Evolutionary conservation across 2,329 filamentous ascomycete genomes (phyloP).

Genomic region (Penicillium sp.): DNA sequence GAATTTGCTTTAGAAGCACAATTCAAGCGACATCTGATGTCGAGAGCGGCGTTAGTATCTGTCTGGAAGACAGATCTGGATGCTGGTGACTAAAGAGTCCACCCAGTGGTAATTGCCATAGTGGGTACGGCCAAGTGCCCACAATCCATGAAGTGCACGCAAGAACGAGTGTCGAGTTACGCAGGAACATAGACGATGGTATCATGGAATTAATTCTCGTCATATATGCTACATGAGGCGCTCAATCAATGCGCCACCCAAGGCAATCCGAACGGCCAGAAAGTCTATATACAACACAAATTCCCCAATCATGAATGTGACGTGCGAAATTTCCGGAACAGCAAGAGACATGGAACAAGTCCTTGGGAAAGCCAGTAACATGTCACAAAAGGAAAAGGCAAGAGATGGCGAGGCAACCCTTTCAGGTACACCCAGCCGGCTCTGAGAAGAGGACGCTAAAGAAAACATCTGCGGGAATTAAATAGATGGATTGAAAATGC

Average conservation of each 20-base stretch:
- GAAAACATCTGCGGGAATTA: slow-evolving; percentile 22
- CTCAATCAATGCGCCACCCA: slow-evolving; percentile 29
- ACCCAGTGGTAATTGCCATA: too few relatives aligned
- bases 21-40: too few relatives aligned
- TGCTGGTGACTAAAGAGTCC: too few relatives aligned
- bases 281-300: slow-evolving; percentile 43
- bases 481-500: slow-evolving; percentile 19
- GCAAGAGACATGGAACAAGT: not conserved
- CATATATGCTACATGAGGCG: slow-evolving; percentile 36
- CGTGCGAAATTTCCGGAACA: slow-evolving; percentile 10
- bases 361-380: not conserved
- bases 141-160: too few relatives aligned
- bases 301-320: slow-evolving; percentile 29
- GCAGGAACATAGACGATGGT: slow-evolving; percentile 18
- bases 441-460: slow-evolving; percentile 23
- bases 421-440: not conserved
- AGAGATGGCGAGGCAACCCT: slow-evolving; percentile 1
- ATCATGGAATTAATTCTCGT: slow-evolving; percentile 35
- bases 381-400: slow-evolving; percentile 29
- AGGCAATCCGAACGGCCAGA: slow-evolving; percentile 28
- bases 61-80: too few relatives aligned
- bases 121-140: too few relatives aligned
- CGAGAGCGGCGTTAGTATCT: too few relatives aligned
- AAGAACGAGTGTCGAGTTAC: too few relatives aligned
- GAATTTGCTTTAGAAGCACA: too few relatives aligned